Base-by-base conservation (phyloP, 2,329 filamentous ascomycete genomes). In the Aspergillus pseudoviridinutans region DNA sequence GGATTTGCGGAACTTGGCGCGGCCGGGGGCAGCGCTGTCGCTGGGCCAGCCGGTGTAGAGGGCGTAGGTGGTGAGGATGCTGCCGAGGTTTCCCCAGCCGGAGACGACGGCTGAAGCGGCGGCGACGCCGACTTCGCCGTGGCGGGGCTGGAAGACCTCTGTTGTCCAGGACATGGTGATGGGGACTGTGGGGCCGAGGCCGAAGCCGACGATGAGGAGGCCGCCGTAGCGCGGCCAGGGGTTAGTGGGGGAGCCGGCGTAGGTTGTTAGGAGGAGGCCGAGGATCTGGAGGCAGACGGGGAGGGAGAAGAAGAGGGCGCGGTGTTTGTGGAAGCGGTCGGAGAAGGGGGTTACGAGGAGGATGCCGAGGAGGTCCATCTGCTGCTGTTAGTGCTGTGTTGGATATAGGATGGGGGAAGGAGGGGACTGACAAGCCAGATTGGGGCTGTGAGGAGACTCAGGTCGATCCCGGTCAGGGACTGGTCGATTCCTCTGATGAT, bases 161-260 rank as follows among this genome's bases (percentile, higher is more conserved):
- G 87, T 90, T 32, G 90, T 91, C 92, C 92, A 96, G 38, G 91
- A 88, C 92, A 96, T 96, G 73, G 90, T 93, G 68, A 93, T 93
- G 10, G 92, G 92, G 1, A 96, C 91, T 0, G 92, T 96, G 3
- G 92, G 92, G 1, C 92, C 92, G 1, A 96, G 86, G 0, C 92
- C 92, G 68, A 96, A 96, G 4, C 92, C 92, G 38, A 96, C 88
- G 76, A 96, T 87, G 52, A 96, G 78, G n/a, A 96, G 84, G 3
- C 92, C 92, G 50, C 89, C 90, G 70, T 96, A 96, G 46, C 91
- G 86, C 1, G 90, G 87, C 91, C 91, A 96, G 41, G 87, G 85
- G 65, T 87, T 85, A 38, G 77, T 69, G 2, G 69, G 70, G 4
- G 81, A 76, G 3, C 83, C 82, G 4, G 89, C 87, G 71, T 92